Percentiles rank a stretch among this genome's conserved stretches.
Evolutionary conservation across 1,139 yeast genomes (phyloP).

Genomic region (Entelexis paramagnoliae): DNA sequence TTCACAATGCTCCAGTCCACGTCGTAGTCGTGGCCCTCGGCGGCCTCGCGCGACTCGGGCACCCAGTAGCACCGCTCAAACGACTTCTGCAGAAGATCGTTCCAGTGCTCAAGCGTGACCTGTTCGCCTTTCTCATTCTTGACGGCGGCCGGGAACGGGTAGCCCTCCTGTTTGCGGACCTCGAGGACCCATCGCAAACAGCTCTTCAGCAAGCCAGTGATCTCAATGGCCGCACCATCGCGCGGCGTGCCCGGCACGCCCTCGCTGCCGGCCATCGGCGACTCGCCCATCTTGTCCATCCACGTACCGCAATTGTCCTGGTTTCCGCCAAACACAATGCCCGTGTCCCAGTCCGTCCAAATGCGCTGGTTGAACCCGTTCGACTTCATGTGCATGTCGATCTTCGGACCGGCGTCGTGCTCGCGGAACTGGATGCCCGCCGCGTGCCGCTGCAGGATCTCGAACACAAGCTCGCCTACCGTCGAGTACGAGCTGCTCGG

Average conservation of each 20-base stretch:
- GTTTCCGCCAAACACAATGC: conserved; percentile 83
- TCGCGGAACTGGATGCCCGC: conserved; percentile 78
- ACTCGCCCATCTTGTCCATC: conserved; percentile 99
- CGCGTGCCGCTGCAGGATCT: conserved; percentile 78
- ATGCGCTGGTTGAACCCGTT: conserved; percentile 84
- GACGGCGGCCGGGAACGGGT: conserved; percentile 38
- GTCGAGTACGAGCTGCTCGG: conserved; percentile 68
- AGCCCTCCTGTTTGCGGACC: conserved; percentile 43
- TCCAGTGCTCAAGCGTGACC: conserved; percentile 57
- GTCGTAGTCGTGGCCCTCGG: conserved; percentile 35
- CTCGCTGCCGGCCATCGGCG: conserved; percentile 65
- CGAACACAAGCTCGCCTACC: conserved; percentile 68
- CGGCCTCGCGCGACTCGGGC: conserved; percentile 44
- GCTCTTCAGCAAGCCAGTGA: conserved; percentile 79
- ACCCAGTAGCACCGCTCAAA: conserved; percentile 73
- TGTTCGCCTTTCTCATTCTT: conserved; percentile 46
- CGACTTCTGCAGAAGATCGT: conserved; percentile 51
- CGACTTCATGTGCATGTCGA: conserved; percentile 86
- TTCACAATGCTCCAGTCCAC: conserved; percentile 59
- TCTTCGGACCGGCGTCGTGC: conserved; percentile 83
- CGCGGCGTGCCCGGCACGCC: conserved; percentile 97
- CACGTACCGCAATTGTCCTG: conserved; percentile 94
- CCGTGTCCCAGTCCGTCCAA: conserved; percentile 78
- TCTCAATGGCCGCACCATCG: conserved; percentile 93
- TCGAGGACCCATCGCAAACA: conserved; percentile 66